Percentiles rank a stretch among this genome's conserved stretches.
These are phyloP conservation scores for Tetracladium marchalianum DNA, from an alignment of 495 filamentous ascomycete species.

Conservation along the genomic window DNA sequence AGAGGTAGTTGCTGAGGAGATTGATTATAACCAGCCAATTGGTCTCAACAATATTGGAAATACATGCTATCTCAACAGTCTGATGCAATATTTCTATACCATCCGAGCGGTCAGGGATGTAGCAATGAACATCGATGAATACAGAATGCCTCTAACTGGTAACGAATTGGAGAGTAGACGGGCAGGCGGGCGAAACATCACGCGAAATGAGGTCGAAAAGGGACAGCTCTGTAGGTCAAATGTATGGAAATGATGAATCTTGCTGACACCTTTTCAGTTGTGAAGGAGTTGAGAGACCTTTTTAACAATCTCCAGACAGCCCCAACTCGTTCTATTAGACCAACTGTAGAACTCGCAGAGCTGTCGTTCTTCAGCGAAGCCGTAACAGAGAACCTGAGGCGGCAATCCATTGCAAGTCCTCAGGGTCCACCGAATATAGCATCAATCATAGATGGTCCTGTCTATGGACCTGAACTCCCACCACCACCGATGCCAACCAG, in stretches of 20 bases:
- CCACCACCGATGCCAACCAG: conserved; percentile 5
- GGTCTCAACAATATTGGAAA: conserved; percentile 91
- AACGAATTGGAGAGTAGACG: conserved; percentile 49
- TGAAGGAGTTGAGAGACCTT: conserved; percentile 58
- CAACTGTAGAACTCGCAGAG: conserved; percentile 71
- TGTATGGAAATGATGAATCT: background rate
- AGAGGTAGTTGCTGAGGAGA: conserved; percentile 5
- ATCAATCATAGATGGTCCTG: conserved; percentile 22
- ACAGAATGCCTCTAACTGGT: conserved; percentile 50
- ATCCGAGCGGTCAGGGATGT: conserved; percentile 74
- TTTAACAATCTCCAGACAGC: conserved; percentile 63
- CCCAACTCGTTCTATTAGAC: conserved; percentile 42
- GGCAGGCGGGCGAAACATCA: conserved; percentile 48
- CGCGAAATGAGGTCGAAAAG: conserved; percentile 50
- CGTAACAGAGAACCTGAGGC: conserved; percentile 46
- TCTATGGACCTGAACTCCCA: conserved; percentile 23
- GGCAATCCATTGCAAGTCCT: conserved; percentile 37
- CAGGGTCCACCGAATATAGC: conserved; percentile 12
- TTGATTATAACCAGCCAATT: conserved; percentile 50
- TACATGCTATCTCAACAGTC: conserved; percentile 95
- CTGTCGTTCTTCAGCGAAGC: conserved; percentile 60
- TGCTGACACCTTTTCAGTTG: conserved; percentile 39
- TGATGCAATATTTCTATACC: conserved; percentile 92
- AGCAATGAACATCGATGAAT: conserved; percentile 60
- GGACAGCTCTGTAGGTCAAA: conserved; percentile 58